These are phyloP conservation scores for Albizia julibrissin DNA, from an alignment of 306 rosid species.

Conservation along the genomic window DNA sequence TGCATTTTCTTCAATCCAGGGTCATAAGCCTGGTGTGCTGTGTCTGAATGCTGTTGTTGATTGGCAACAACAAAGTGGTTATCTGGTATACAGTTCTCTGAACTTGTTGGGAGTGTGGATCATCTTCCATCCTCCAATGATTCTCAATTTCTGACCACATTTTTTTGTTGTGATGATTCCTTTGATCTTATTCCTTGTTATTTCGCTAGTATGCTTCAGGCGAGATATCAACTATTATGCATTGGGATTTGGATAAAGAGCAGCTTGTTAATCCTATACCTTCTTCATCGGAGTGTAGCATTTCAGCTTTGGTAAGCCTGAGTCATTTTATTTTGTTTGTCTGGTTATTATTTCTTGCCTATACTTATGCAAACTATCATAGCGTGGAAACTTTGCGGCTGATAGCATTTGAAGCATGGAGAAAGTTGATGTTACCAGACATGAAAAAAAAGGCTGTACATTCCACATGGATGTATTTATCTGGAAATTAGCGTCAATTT, in stretches of 20 bases:
- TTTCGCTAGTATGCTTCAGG: conserved; percentile 87
- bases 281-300: conserved; percentile 87
- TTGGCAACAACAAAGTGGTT: conserved; percentile 98
- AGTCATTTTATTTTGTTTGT: neutral
- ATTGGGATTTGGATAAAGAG: conserved; percentile 97
- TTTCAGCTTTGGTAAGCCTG: conserved; percentile 84
- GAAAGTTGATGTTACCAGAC: neutral
- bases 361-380: conserved; percentile 19
- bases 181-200: conserved; percentile 21
- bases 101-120: conserved; percentile 21
- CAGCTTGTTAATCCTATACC: conserved; percentile 72
- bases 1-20: conserved; percentile 92
- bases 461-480: neutral
- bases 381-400: conserved; percentile 9
- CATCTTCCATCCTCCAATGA: neutral
- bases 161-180: conserved; percentile 12
- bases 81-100: conserved; percentile 66
- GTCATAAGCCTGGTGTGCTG: conserved; percentile 87
- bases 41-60: conserved; percentile 91
- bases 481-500: neutral
- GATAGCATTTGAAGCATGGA: neutral
- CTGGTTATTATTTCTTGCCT: conserved; percentile 11
- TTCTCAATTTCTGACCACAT: conserved; percentile 1
- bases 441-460: neutral
- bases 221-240: conserved; percentile 75